phyloP scores from a whole-genome alignment of 1,284 basidiomycete genomes.

The Leccinum subrobustum region DNA sequence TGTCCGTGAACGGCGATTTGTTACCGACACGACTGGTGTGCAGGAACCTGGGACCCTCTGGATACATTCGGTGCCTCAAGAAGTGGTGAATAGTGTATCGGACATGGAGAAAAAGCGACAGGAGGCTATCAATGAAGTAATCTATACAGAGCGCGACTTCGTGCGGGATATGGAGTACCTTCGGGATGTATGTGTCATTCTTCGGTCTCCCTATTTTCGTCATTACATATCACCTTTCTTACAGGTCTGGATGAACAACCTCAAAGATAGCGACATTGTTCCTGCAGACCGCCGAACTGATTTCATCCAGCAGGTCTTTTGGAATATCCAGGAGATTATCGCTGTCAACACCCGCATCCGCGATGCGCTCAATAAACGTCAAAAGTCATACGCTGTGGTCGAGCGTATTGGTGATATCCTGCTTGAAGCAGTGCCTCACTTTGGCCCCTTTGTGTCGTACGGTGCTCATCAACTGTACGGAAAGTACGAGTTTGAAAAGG shows the following conservation, averaged over 20 bases:
- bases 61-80: constrained; percentile 95
- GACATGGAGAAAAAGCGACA: constrained; percentile 95
- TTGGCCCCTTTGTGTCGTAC: constrained; percentile 92
- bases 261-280: constrained; percentile 78
- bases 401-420: constrained; percentile 92
- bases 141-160: constrained; percentile 98
- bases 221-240: constrained; percentile 7
- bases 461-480: constrained; percentile 97
- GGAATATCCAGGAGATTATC: constrained; percentile 96
- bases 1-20: not conserved
- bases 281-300: constrained; percentile 76
- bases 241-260: constrained; percentile 88
- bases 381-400: constrained; percentile 93
- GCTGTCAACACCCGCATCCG: constrained; percentile 87
- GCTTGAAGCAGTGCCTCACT: constrained; percentile 85
- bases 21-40: constrained; percentile 14
- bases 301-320: constrained; percentile 95
- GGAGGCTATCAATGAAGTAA: constrained; percentile 99
- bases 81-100: constrained; percentile 89
- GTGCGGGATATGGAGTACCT: constrained; percentile 98
- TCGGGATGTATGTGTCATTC: constrained; percentile 70
- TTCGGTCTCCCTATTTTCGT: constrained; percentile 1
- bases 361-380: constrained; percentile 93
- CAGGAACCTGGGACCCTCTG: constrained; percentile 92
- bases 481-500: constrained; percentile 99